A percentile compares a stretch with the other conserved stretches of the same genome.
Evolutionary conservation across 352 stramenopile genomes (phyloP).

Genomic region (Phytopythium helicoides): DNA sequence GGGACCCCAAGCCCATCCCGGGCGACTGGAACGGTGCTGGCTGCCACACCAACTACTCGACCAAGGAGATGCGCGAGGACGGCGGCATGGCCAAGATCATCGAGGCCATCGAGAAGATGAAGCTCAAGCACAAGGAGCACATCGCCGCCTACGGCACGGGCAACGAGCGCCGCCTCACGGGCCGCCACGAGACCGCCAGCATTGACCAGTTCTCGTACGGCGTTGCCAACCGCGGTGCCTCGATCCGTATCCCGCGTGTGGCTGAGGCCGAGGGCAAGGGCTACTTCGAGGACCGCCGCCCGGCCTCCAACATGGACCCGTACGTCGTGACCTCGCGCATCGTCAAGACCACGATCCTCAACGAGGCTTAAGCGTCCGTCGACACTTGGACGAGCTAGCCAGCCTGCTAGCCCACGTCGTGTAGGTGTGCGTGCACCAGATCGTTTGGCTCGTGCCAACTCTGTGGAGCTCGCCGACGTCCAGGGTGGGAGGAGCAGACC

Average conservation of each 20-base stretch:
- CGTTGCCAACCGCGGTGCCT: slow-evolving; percentile 96
- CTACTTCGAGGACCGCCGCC: slow-evolving; percentile 96
- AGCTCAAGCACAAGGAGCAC: slow-evolving; percentile 96
- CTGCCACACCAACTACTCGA: slow-evolving; percentile 97
- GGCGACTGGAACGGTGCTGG: slow-evolving; percentile 98
- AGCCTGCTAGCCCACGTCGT: no score
- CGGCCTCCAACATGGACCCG: slow-evolving; percentile 97
- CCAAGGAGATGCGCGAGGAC: slow-evolving; percentile 94
- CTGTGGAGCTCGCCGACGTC: background rate
- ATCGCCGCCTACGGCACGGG: slow-evolving; percentile 96
- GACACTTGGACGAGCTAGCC: background rate
- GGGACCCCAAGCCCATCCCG: slow-evolving; percentile 97
- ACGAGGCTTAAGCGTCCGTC: slow-evolving; percentile 49
- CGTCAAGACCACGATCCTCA: slow-evolving; percentile 93
- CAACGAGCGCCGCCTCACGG: slow-evolving; percentile 96
- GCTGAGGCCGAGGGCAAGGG: slow-evolving; percentile 91
- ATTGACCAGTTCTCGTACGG: slow-evolving; percentile 97
- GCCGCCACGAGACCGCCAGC: slow-evolving; percentile 94
- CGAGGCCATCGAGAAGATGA: slow-evolving; percentile 97
- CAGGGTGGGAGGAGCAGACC: background rate
- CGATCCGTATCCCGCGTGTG: slow-evolving; percentile 90
- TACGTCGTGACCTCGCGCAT: slow-evolving; percentile 98
- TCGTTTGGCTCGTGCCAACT: background rate
- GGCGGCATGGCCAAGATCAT: slow-evolving; percentile 94
- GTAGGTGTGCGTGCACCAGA: no score